Evolutionary conservation across 257 asterid species (phyloP), one percentile per base, ranked within the genome.

Genomic region (Capsicum baccatum): DNA sequence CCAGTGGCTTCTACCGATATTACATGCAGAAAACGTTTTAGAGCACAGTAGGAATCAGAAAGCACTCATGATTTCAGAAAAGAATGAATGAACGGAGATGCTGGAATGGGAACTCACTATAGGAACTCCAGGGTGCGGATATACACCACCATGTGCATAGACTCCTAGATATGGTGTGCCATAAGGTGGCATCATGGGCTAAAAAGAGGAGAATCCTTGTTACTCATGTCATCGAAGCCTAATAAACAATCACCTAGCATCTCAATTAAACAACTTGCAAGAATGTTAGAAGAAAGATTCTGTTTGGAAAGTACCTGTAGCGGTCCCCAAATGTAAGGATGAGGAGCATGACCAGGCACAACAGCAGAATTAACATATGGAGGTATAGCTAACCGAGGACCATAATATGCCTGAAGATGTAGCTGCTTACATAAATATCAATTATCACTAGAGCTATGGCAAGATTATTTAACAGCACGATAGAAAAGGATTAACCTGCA

Each of bases 311-410:
- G 56, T 88, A 97, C 99, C 99, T 93, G 99, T 8, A 76, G 26
- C 9, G 98, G 97, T 60, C 91, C 98, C 99, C 99, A 97, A 94
- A 95, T 94, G 83, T 89, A 95, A 79, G 97, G 95, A 62, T 92
- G 97, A 57, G 94, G 94, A 9, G 94, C 87, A 21, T 91, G 99
- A 84, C 94, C 95, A 84, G 97, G 86, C 81, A 94, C 92, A 87
- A 91, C 94, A 13, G 93, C 90, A 5, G 99, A 88, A 90, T 90
- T 97, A 90, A 92, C 60, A 86, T 89, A 93, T 48, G 99, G 98
- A 16, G 97, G 98, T 64, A 94, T 91, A 88, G 98, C 93, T 90
- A 97, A 89, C 83, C 95, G 98, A 82, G 95, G 93, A 81, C 98
- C 99, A 88, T 97, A 95, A 88, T 79, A 97, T 68, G 96, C 97